Conservation (phyloP, 352 stramenopile species). For the Pythium folliculosum region DNA sequence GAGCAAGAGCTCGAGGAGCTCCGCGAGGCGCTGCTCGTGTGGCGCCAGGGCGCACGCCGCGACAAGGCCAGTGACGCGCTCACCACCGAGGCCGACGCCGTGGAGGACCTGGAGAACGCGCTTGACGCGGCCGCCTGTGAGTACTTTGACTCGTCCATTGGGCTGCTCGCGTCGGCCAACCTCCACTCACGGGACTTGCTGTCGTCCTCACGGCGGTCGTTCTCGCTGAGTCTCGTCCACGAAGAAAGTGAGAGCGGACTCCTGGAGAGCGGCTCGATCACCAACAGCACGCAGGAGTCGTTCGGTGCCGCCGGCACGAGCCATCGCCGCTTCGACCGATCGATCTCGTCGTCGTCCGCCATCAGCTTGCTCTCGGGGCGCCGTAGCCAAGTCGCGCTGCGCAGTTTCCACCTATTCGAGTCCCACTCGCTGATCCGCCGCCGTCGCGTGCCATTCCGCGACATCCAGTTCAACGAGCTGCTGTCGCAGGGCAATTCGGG, state of each 20-base stretch:
- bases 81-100: conserved; percentile 9
- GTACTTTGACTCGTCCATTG: conserved; percentile 62
- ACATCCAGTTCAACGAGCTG: conserved; percentile 56
- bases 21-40: conserved; percentile 18
- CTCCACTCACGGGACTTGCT: conserved; percentile 10
- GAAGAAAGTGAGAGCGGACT: conserved; percentile 7
- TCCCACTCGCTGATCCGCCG: conserved; percentile 59
- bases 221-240: conserved; percentile 2
- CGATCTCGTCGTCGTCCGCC: conserved; percentile 29
- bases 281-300: not conserved
- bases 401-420: conserved; percentile 66
- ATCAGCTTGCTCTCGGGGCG: conserved; percentile 29
- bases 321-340: conserved; percentile 5
- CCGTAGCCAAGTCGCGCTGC: conserved; percentile 56
- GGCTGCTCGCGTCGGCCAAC: conserved; percentile 50
- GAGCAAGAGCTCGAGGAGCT: conserved; percentile 16
- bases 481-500: conserved; percentile 57
- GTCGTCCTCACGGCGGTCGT: conserved; percentile 5
- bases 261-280: conserved; percentile 8
- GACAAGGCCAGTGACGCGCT: conserved; percentile 17
- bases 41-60: conserved; percentile 2
- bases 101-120: conserved; percentile 31
- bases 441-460: conserved; percentile 46
- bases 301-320: not conserved
- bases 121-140: conserved; percentile 53